phyloP scores from a whole-genome alignment of 2,329 filamentous ascomycete genomes.

The Falciphora oryzae region DNA sequence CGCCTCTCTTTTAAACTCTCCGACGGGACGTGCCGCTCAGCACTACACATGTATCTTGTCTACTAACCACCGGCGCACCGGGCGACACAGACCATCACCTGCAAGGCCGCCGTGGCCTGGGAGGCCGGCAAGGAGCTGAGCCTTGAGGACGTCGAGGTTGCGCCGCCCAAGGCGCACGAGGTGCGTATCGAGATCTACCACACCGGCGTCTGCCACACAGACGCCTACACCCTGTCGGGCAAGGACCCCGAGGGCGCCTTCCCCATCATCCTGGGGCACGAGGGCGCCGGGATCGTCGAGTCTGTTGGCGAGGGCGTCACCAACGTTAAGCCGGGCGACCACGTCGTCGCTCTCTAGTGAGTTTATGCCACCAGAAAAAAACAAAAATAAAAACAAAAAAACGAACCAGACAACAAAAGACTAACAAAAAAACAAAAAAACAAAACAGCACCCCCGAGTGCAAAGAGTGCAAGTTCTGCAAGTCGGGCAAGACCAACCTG shows the following conservation, averaged over 20 bases:
- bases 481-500: slow-evolving; percentile 98
- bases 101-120: slow-evolving; percentile 97
- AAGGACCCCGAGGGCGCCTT: slow-evolving; percentile 97
- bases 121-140: slow-evolving; percentile 84
- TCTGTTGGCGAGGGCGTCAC: slow-evolving; percentile 89
- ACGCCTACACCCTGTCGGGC: slow-evolving; percentile 91
- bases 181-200: slow-evolving; percentile 96
- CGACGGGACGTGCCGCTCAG: background rate
- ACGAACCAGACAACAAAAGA: too few relatives aligned
- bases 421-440: slow-evolving; percentile 4
- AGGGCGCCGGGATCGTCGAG: slow-evolving; percentile 88
- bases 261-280: slow-evolving; percentile 82
- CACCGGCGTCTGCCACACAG: slow-evolving; percentile 98
- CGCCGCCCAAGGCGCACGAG: slow-evolving; percentile 82
- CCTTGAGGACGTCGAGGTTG: slow-evolving; percentile 90
- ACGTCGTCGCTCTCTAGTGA: slow-evolving; percentile 83
- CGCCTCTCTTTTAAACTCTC: background rate
- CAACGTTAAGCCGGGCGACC: slow-evolving; percentile 85
- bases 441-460: slow-evolving; percentile 81
- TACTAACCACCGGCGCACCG: background rate
- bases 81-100: slow-evolving; percentile 71
- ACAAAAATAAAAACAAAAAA: background rate
- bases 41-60: too few relatives aligned
- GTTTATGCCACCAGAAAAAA: slow-evolving; percentile 23
- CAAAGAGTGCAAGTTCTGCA: slow-evolving; percentile 98